Evolutionary conservation across 345 rosid species (phyloP).

Genomic region (Arabis hirsuta): DNA sequence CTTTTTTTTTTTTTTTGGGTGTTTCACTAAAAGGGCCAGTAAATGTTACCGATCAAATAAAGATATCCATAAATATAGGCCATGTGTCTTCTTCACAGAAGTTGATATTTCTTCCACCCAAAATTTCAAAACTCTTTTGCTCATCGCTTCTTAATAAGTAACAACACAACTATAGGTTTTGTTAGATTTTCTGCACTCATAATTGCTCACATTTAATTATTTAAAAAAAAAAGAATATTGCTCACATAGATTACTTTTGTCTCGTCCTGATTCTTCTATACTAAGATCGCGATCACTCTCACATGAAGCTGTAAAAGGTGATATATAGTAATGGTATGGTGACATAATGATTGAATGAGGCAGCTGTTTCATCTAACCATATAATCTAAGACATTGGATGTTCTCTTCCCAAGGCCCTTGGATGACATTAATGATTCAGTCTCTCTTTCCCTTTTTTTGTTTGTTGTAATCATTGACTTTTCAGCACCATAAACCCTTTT

Average conservation of each 20-base stretch:
- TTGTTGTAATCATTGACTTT: conserved; percentile 7
- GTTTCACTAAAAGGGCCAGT: not conserved
- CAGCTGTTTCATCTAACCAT: conserved; percentile 16
- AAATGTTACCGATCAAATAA: not conserved
- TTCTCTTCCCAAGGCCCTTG: conserved; percentile 11
- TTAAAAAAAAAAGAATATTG: too few relatives aligned
- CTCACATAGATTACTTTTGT: too few relatives aligned
- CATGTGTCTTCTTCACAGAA: too few relatives aligned
- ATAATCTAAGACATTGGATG: conserved; percentile 2
- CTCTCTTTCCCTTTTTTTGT: not conserved
- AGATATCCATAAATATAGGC: not conserved
- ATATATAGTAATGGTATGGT: not conserved
- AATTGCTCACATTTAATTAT: too few relatives aligned
- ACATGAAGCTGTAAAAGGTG: not conserved
- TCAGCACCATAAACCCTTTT: not conserved
- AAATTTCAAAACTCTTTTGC: not conserved
- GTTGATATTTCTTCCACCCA: not conserved
- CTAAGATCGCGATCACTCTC: not conserved
- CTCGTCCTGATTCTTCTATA: not conserved
- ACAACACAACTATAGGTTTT: too few relatives aligned
- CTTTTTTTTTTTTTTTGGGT: not conserved
- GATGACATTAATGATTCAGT: conserved; percentile 12
- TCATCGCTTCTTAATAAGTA: not conserved
- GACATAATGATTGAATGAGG: conserved; percentile 1
- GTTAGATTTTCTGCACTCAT: too few relatives aligned